Evolutionary conservation across 208 protist genomes (phyloP).

Genomic region (Phytomonas sp.): DNA sequence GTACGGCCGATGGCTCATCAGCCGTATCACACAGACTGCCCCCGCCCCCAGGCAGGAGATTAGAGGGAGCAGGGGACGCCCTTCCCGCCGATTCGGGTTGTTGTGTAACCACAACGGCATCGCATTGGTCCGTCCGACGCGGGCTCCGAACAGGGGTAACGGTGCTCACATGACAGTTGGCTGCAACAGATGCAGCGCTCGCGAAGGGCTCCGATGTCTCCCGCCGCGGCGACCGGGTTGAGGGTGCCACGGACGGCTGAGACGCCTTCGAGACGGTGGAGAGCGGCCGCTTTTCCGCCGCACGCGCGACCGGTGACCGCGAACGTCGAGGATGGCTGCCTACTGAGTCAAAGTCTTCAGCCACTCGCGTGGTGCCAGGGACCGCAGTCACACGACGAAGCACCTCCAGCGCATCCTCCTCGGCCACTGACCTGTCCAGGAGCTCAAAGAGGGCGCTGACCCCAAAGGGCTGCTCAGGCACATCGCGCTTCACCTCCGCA

Average conservation of each 20-base stretch:
- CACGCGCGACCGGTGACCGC: neutral
- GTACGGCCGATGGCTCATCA: neutral
- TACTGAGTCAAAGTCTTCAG: slow-evolving; percentile 9
- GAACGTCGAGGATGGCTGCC: neutral
- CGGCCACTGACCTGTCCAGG: neutral
- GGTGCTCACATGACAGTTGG: neutral
- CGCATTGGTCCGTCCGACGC: no score
- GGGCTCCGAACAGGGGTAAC: neutral
- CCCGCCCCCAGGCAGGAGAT: neutral
- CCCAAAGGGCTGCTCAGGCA: neutral
- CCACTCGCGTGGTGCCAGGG: neutral
- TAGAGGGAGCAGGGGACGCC: no score
- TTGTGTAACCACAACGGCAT: no score
- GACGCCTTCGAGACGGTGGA: neutral
- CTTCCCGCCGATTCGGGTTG: no score
- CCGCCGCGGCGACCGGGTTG: neutral
- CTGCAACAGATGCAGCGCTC: neutral
- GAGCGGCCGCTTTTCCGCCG: neutral
- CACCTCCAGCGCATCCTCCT: slow-evolving; percentile 32
- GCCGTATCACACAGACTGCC: neutral
- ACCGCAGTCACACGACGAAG: slow-evolving; percentile 29
- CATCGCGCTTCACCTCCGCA: neutral
- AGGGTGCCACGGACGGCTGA: neutral
- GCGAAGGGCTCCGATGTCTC: neutral
- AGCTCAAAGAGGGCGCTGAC: neutral